Conservation (phyloP, 176 grass and related monocot species). For the Carex myosuroides region DNA sequence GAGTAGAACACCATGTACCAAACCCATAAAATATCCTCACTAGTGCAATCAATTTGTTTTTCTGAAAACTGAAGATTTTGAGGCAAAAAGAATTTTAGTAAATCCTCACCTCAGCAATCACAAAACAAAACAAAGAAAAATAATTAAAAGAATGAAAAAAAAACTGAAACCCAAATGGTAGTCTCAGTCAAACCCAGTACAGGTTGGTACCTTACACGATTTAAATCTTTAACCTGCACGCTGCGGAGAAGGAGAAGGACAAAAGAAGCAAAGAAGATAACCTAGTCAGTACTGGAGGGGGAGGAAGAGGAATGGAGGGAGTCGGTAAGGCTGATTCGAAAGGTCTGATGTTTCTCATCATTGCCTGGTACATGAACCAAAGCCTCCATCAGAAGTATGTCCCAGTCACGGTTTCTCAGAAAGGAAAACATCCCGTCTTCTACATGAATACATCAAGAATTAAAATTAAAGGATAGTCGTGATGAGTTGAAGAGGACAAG, state of each 20-base stretch:
- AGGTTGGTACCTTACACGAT: neutral
- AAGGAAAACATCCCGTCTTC: constrained; percentile 74
- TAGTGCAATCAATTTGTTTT: too few species aligned
- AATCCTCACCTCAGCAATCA: too few species aligned
- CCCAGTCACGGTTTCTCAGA: constrained; percentile 69
- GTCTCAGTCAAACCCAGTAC: neutral
- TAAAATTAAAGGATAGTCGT: neutral
- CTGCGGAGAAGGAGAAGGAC: neutral
- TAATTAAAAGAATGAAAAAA: neutral
- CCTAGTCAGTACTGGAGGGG: constrained; percentile 10
- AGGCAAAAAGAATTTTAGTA: too few species aligned
- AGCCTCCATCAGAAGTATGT: constrained; percentile 68
- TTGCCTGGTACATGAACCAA: constrained; percentile 58
- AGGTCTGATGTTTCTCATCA: constrained; percentile 33
- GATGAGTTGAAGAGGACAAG: neutral
- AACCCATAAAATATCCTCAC: too few species aligned
- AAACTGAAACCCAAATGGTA: neutral
- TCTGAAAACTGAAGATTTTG: too few species aligned
- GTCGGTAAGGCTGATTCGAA: constrained; percentile 37
- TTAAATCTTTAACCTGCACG: neutral
- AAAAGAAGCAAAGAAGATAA: constrained; percentile 1
- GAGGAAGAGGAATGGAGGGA: constrained; percentile 9
- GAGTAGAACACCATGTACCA: too few species aligned
- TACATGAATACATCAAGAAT: constrained; percentile 7
- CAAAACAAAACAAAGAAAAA: neutral